Evolutionary conservation across 257 asterid genomes (phyloP), one percentile per base, ranked within the genome.

Genomic region (Ehretia macrophylla): DNA sequence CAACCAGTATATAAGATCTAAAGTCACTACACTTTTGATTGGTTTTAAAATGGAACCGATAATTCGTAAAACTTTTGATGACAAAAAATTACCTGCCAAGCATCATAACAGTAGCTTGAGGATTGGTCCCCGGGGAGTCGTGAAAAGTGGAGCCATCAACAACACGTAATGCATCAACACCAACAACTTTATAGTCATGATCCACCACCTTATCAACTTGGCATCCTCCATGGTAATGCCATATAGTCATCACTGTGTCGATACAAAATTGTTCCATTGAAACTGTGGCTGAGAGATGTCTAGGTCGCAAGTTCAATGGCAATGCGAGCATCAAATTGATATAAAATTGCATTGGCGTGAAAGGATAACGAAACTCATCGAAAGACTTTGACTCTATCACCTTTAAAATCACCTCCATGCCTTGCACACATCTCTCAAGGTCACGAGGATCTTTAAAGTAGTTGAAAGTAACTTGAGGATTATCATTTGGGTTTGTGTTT

Each of bases 181-280:
- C 96, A 4, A 85, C 0, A 23, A 87, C 85, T 60, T 42, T 77
- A 23, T 81, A 81, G 18, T 87, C 64, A 0, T 20, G 66, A 68
- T 87, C 95, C 9, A 87, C 91, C 8, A 90, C 98, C 17, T 61
- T 65, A 17, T 67, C 70, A 55, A 87, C 82, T 50, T 78, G 94
- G 68, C 96, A 90, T 8, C 98, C 98, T 6, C 98, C 98, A 37
- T 91, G 98, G 56, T 80, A 87, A 67, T 90, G 98, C 94, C 96
- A 90, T 27, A 90, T 80, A 8, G 95, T 80, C 79, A 77, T 67
- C 32, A 87, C 94, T 1, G 91, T 81, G 68, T 87, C 95, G 6
- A 44, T 63, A 42, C 98, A 90, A 18, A 65, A 85, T 32, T 80
- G 88, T 69, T 85, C 86, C 79, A 69, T 19, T 0, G 87, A 77